Base-by-base conservation (phyloP, 345 rosid genomes). In the Salix udensis region DNA sequence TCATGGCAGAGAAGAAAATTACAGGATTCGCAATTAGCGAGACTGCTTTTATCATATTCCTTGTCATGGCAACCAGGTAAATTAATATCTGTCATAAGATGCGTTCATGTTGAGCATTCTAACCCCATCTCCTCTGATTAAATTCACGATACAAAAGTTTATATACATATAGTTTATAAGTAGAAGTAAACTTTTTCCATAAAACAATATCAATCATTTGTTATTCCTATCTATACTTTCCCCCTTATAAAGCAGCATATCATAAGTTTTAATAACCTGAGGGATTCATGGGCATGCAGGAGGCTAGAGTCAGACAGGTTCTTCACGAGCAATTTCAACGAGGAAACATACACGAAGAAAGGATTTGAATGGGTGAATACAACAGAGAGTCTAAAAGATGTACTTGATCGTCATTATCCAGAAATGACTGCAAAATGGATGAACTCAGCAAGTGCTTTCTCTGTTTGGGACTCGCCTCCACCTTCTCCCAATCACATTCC, bases 1-100 rank as follows among this genome's bases (percentile, higher is more conserved):
- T 87, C 36, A 76, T 86, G 88, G 91, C 92, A 26, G 94, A 88
- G 84, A 90, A 85, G 80, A 90, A 88, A 31, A 87, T 90, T 62
- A 88, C 80, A 71, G 94, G 91, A 0, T 90, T 90, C 62, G 91
- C 94, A 65, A 90, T 88, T 1, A 88, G 92, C 53, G 92, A 90
- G 76, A 88, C 94, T 14, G 90, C 92, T 2, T 90, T 90, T 7
- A 14, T 82, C 50, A 78, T 87, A 40, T 88, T 88, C 76, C 62
- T 88, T 36, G 0, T 86, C 23, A 87, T 90, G 91, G 91, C 91
- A 30, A 6, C 85, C 18, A 90, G 93, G 91, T 86, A 83, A 46
- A 46, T 14, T 14, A 4, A 46, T 46, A 1, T 46, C 4, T 14
- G 50, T 46, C 18, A 11, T 46, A 3, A 4, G 15, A 46, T 46